Base-by-base conservation (phyloP, 257 asterid species). In the Rehmannia glutinosa region DNA sequence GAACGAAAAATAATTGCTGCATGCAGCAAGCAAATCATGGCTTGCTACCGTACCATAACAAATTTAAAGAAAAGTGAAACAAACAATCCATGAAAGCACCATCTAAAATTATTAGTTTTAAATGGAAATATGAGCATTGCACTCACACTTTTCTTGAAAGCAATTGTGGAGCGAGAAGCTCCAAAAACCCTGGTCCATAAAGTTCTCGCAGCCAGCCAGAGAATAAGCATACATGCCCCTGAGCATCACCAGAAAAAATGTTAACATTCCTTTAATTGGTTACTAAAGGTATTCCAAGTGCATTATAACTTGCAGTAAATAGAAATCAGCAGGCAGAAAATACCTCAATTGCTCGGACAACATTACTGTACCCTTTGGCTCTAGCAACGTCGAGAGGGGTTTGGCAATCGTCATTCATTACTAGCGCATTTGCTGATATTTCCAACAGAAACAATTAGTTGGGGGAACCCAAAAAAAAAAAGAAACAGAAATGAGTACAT, bases 381-480 rank as follows among this genome's bases (percentile, higher is more conserved):
- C 99, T 83, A 21, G 99, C 97, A 77, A 94, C 78, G 61, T 94
- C 99, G 53, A 94, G 91, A 59, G 98, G 97, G 32, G 98, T 88
- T 69, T 91, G 99, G 66, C 92, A 86, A 73, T 82, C 92, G 65
- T 89, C 99, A 75, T 94, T 94, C 84, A 87, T 89, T 62, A 87
- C 62, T 12, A 94, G 72, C 8, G 95, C 95, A 87, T 89, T 94
- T 68, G 95, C 99, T 94, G 84, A 77, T 59, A 67, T 51, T 73
- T 58, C 55, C 66, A 66, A 17, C 25, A 58, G 47, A 45, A 67
- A 45, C 32, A 77, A 62, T 25, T n/a, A 62, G 23, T 32, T 52
- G 41, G n/a, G n/a, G n/a, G n/a, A n/a, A n/a, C n/a, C n/a, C n/a
- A n/a, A 56, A 27, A 53, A 43, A 60, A 50, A 39, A 43, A 20